phyloP scores from a whole-genome alignment of 352 stramenopile genomes.

The Globisporangium splendens region DNA sequence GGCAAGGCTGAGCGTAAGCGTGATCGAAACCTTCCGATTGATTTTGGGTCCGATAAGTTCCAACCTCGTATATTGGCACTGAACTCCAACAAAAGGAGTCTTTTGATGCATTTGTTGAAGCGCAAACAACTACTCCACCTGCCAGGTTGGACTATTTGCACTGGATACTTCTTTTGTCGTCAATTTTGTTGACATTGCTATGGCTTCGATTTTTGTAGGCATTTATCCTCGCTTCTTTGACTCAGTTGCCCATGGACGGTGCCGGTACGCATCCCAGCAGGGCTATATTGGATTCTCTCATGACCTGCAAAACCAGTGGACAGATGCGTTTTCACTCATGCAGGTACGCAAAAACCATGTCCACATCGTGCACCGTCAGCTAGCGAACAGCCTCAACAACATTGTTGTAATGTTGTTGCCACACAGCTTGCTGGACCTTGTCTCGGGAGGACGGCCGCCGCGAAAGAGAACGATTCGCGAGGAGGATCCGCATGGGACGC shows the following conservation, averaged over 20 bases:
- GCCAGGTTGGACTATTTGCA: constrained; percentile 22
- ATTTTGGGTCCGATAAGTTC: constrained; percentile 25
- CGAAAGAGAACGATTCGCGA: constrained; percentile 25
- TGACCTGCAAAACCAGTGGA: constrained; percentile 76
- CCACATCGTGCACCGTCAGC: background rate
- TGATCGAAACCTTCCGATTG: constrained; percentile 20
- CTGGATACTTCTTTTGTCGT: no score
- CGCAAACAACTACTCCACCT: constrained; percentile 72
- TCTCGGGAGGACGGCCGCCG: constrained; percentile 31
- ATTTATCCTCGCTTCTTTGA: constrained; percentile 76
- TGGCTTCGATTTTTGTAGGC: constrained; percentile 16
- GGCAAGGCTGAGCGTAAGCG: constrained; percentile 28
- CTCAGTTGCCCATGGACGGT: constrained; percentile 42
- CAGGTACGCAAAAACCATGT: constrained; percentile 26
- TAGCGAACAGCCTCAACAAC: no score
- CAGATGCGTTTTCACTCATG: constrained; percentile 61
- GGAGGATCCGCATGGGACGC: constrained; percentile 47
- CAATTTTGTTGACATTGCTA: no score
- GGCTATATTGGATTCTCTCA: constrained; percentile 65
- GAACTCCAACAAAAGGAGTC: constrained; percentile 22
- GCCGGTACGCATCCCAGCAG: constrained; percentile 47
- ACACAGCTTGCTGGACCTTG: constrained; percentile 48
- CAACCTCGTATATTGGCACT: constrained; percentile 41
- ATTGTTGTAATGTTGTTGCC: background rate
- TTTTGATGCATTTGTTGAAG: constrained; percentile 79